These are phyloP conservation scores for Penicillium italicum DNA, from an alignment of 2,329 filamentous ascomycete species.

Conservation along the genomic window DNA sequence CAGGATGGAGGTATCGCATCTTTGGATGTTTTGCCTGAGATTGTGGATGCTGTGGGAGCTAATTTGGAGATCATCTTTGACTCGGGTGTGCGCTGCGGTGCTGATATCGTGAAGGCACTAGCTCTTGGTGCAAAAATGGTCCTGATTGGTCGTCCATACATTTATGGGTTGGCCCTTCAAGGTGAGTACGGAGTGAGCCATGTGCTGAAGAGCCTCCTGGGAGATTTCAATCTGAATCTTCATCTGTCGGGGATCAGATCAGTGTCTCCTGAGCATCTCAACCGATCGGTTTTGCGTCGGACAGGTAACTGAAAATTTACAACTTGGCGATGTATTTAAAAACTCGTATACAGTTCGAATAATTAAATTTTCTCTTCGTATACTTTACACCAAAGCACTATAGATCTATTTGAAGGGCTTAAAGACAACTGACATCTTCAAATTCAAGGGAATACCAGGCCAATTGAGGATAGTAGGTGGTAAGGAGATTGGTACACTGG, in stretches of 20 bases:
- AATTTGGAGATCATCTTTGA: slow-evolving; percentile 46
- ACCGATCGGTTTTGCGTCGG: background rate
- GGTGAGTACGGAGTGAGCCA: slow-evolving; percentile 54
- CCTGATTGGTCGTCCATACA: slow-evolving; percentile 50
- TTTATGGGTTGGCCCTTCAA: slow-evolving; percentile 55
- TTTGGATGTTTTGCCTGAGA: slow-evolving; percentile 52
- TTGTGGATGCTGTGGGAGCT: slow-evolving; percentile 45
- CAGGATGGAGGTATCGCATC: slow-evolving; percentile 45
- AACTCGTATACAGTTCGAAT: too few relatives aligned
- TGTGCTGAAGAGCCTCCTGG: slow-evolving; percentile 37
- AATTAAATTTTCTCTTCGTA: too few relatives aligned
- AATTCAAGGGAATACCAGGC: too few relatives aligned
- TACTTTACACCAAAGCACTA: background rate
- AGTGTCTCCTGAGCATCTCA: background rate
- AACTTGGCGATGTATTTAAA: too few relatives aligned
- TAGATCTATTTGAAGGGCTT: background rate
- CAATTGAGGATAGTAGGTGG: too few relatives aligned
- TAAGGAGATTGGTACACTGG: too few relatives aligned
- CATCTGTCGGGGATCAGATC: background rate
- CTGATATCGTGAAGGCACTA: slow-evolving; percentile 49
- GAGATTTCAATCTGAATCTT: slow-evolving; percentile 13
- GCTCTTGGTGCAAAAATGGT: slow-evolving; percentile 53
- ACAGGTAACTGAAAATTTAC: background rate
- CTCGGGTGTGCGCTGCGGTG: slow-evolving; percentile 44
- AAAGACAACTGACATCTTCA: background rate